Base-by-base conservation (phyloP, 73 alveolate species). In the Paramecium sexaurelia region DNA sequence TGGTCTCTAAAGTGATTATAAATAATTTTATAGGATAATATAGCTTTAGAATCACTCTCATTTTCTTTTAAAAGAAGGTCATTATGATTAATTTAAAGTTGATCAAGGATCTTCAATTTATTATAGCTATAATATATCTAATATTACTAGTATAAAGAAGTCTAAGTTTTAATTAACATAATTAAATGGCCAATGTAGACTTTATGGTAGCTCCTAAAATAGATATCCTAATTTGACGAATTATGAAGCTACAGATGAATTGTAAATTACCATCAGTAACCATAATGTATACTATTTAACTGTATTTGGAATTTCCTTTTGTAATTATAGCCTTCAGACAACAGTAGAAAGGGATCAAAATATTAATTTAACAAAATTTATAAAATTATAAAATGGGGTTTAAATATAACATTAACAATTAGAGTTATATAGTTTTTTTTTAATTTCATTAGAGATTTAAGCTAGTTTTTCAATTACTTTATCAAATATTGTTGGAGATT, bases 51-150 rank as follows among this genome's bases (percentile, higher is more conserved):
- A 78, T 19, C 39, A 19, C 6, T 15, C 55, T 41, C 90, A 45
- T 22, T n/a, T 26, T 45, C 6, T n/a, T 5, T 78, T 78, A 33
- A 78, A 61, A 43, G 90, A 78, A 78, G 90, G 90, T 1, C 32
- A 11, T 8, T 22, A 3, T 22, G 90, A 78, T 78, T 20, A 19
- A 41, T 26, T 29, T 13, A 11, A 24, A 24, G 27, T 78, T 7
- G 61, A 41, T 0, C 26, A 78, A 19, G 75, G 75, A 24, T 39
- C 32, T 0, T 9, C 24, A 8, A 3, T 7, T 13, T 78, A 78
- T 24, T 78, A 78, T 39, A 26, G 19, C n/a, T 78, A 29, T 33
- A 10, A 78, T 7, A 78, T 9, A 24, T 61, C 90, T 9, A 26
- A 78, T 78, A 7, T 36, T 6, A 10, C 40, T 0, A 78, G 22